Percentiles rank a stretch among this genome's conserved stretches.
These are phyloP conservation scores for Lippia alba DNA, from an alignment of 305 asterid genomes.

Conservation along the genomic window DNA sequence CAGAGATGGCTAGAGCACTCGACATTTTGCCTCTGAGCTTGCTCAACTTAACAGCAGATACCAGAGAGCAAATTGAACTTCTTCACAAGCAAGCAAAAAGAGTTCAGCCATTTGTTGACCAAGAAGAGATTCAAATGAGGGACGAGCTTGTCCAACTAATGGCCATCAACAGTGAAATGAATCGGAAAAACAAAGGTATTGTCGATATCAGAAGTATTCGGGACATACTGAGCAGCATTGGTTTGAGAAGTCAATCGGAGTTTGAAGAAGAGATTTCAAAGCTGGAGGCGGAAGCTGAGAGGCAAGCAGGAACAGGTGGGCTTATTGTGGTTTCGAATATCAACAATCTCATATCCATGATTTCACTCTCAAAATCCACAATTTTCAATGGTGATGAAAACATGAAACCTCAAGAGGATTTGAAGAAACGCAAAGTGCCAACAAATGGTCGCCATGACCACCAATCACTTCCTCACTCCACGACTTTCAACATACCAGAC, in stretches of 20 bases:
- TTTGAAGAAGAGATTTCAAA: conserved; percentile 69
- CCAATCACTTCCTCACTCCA: conserved; percentile 50
- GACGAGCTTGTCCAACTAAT: conserved; percentile 59
- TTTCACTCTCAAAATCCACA: conserved; percentile 53
- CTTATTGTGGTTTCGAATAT: conserved; percentile 65
- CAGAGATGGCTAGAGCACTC: conserved; percentile 77
- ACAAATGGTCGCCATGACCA: conserved; percentile 43
- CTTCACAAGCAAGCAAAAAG: conserved; percentile 74
- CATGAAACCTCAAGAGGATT: conserved; percentile 38
- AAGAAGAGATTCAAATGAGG: conserved; percentile 49
- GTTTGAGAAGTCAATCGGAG: conserved; percentile 50
- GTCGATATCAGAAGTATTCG: conserved; percentile 45
- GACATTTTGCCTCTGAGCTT: conserved; percentile 79
- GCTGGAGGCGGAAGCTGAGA: conserved; percentile 67
- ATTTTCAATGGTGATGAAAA: conserved; percentile 42
- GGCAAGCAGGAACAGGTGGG: conserved; percentile 90
- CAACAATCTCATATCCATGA: conserved; percentile 64
- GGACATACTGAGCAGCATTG: conserved; percentile 53
- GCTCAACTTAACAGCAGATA: conserved; percentile 65
- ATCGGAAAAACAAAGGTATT: conserved; percentile 46
- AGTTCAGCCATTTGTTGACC: conserved; percentile 49
- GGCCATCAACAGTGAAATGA: conserved; percentile 42
- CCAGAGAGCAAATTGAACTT: conserved; percentile 78
- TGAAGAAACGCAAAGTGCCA: conserved; percentile 48
- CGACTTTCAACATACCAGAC: conserved; percentile 56